Evolutionary conservation across 1,139 yeast genomes (phyloP), one percentile per base, ranked within the genome.

Genomic region (Sugiyamaella novakii): DNA sequence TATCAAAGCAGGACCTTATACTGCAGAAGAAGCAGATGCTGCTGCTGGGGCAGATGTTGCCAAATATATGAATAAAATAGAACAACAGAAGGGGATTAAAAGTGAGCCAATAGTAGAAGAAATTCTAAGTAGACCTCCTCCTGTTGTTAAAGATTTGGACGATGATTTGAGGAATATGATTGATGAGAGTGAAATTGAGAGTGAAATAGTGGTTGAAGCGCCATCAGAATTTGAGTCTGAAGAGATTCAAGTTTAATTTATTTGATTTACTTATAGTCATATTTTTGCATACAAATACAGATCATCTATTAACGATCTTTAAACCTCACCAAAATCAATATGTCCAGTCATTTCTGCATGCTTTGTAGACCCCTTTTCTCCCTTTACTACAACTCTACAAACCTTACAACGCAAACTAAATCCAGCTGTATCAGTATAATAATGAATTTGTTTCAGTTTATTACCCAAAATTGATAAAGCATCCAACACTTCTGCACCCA

Each of bases 1-100:
- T 46, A 73, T 92, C 58, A 80, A 77, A 51, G 81, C 76, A 47
- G 83, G 84, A 47, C 97, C 98, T 5, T 92, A 91, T 65, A 83
- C 96, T 3, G 83, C 79, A 46, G 80, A 86, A 55, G 98, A 91
- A 64, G 84, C 95, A 30, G 89, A 88, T 62, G 96, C 96, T 34
- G 97, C 96, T 1, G 78, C 85, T 0, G 98, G 98, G 2, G 73
- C 78, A 24, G 84, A 87, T 65, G 74, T 89, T 67, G 74, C 74
- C 44, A 83, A 79, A 66, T 91, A 81, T 64, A 66, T 84, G 87
- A 54, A 53, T 19, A 57, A 57, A 31, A 46, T 54, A 49, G 55
- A 50, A 43, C 42, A 31, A 8, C 52, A 56, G 17, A 43, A 44
- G 35, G 31, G 30, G 15, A 53, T 52, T 15, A 39, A 54, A 29